Conservation (phyloP, 257 asterid genomes). For the Solanum microdontum region DNA sequence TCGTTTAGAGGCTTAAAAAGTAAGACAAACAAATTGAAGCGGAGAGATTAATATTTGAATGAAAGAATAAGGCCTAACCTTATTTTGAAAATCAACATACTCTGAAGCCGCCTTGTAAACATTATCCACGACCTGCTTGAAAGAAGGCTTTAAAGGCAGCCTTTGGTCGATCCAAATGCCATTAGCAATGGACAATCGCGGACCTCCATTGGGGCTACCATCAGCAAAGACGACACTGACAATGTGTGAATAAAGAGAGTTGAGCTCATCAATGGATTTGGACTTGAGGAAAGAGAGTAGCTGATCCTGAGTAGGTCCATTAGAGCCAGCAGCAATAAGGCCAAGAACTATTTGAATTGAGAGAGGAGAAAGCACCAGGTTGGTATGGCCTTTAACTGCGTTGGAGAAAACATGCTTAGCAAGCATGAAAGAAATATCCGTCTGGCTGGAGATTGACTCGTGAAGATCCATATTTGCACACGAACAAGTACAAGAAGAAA, state of each 20-base stretch:
- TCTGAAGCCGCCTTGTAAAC: neutral
- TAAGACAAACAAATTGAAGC: neutral
- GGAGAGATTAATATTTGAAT: neutral
- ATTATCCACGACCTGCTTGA: neutral
- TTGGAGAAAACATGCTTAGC: constrained; percentile 26
- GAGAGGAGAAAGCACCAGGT: constrained; percentile 12
- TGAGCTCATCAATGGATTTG: neutral
- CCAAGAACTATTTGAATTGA: constrained; percentile 8
- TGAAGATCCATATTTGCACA: constrained; percentile 28
- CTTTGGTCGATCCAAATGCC: neutral
- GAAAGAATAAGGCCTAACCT: neutral
- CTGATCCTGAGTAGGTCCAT: neutral
- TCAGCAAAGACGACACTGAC: neutral
- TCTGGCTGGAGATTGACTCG: constrained; percentile 30
- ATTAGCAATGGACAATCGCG: neutral
- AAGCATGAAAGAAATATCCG: constrained; percentile 27
- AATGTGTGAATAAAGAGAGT: neutral
- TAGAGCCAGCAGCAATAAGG: neutral
- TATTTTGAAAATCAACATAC: neutral
- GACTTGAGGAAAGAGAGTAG: neutral
- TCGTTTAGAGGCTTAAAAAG: neutral
- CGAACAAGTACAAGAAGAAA: neutral
- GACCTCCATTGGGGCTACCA: neutral
- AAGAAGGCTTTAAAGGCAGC: neutral
- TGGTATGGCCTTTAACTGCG: neutral